phyloP scores from a whole-genome alignment of 2,329 filamentous ascomycete genomes.

The Fusarium coffeatum region DNA sequence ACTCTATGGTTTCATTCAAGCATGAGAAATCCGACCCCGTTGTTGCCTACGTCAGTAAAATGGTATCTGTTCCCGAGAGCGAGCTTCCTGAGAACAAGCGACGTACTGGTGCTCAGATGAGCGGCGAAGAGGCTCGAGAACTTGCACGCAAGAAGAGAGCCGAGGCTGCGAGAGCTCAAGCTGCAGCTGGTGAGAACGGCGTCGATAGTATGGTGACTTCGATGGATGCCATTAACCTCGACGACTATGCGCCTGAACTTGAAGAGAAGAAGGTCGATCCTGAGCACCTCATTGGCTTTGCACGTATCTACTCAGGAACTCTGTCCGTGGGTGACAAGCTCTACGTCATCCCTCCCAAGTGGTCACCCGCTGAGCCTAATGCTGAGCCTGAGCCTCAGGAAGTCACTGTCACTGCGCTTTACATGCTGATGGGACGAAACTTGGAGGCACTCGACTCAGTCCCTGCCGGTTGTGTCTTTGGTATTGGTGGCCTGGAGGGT shows the following conservation, averaged over 20 bases:
- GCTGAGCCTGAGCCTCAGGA: conserved; percentile 80
- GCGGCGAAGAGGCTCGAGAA: conserved; percentile 89
- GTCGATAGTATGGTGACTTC: conserved; percentile 69
- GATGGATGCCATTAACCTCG: conserved; percentile 70
- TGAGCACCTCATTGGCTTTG: conserved; percentile 94
- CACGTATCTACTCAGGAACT: conserved; percentile 90
- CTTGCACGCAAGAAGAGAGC: conserved; percentile 88
- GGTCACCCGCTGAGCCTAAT: conserved; percentile 82
- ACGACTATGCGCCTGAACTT: conserved; percentile 60
- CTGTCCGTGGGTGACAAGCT: conserved; percentile 89
- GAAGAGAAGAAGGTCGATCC: conserved; percentile 73
- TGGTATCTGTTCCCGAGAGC: conserved; percentile 94
- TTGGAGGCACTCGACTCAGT: conserved; percentile 86
- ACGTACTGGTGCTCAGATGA: conserved; percentile 73
- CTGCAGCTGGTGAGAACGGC: conserved; percentile 62
- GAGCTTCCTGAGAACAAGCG: conserved; percentile 90
- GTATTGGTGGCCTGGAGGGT: conserved; percentile 90
- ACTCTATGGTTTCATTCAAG: conserved; percentile 87
- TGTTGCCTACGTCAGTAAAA: conserved; percentile 97
- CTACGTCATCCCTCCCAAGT: conserved; percentile 93
- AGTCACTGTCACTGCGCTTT: conserved; percentile 86
- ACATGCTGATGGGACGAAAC: conserved; percentile 94
- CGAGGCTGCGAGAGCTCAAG: conserved; percentile 84
- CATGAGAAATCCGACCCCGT: conserved; percentile 77
- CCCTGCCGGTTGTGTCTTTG: conserved; percentile 94